phyloP scores from a whole-genome alignment of 352 stramenopile species.

The Phytophthora tubulina region DNA sequence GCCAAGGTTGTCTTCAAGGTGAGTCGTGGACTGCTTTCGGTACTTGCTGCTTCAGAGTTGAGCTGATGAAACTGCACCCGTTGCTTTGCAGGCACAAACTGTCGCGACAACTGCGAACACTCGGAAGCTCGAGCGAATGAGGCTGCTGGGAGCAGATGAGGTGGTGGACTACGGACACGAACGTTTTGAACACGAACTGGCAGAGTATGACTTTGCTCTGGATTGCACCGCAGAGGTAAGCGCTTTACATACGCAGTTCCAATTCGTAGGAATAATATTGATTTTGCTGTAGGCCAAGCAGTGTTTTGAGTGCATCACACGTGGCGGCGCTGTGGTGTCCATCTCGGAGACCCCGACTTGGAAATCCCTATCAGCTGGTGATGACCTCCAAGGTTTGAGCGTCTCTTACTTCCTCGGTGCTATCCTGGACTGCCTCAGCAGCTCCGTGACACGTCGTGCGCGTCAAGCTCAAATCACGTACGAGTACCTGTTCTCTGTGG shows the following conservation, averaged over 20 bases:
- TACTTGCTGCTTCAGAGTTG: not conserved
- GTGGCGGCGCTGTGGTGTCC: constrained; percentile 62
- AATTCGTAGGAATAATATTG: not conserved
- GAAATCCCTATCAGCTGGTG: constrained; percentile 40
- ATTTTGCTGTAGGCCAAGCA: constrained; percentile 46
- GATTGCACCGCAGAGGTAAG: constrained; percentile 81
- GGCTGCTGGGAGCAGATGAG: constrained; percentile 71
- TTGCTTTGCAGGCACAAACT: constrained; percentile 51
- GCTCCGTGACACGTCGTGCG: constrained; percentile 62
- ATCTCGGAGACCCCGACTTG: constrained; percentile 67
- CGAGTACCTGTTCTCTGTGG: constrained; percentile 61
- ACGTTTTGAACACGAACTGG: constrained; percentile 70
- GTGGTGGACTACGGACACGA: constrained; percentile 79
- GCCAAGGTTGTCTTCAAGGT: constrained; percentile 84
- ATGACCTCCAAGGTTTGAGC: constrained; percentile 43
- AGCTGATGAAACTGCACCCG: not conserved
- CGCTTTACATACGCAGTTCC: not conserved
- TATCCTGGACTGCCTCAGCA: constrained; percentile 70
- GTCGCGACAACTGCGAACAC: constrained; percentile 78
- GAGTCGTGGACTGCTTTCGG: not conserved
- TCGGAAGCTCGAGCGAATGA: constrained; percentile 73
- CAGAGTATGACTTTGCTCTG: constrained; percentile 81
- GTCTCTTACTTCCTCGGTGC: constrained; percentile 59
- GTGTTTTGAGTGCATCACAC: constrained; percentile 74
- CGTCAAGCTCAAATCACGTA: constrained; percentile 62